phyloP scores from a whole-genome alignment of 2,329 filamentous ascomycete genomes.

The Coleophoma eucalyptorum region DNA sequence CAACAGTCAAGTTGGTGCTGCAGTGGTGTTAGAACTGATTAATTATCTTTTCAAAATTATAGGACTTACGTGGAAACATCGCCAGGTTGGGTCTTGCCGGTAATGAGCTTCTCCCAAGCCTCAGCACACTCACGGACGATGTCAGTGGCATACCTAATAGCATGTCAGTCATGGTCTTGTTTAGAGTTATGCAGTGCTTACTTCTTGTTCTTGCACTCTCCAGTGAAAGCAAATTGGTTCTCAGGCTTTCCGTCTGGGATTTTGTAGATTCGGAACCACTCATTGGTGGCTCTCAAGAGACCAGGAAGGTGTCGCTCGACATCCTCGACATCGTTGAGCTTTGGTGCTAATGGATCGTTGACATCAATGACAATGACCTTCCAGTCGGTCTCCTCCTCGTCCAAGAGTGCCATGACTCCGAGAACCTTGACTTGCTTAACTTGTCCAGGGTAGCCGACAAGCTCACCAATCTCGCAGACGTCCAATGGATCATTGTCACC shows the following conservation, averaged over 20 bases:
- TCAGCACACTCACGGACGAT: constrained; percentile 94
- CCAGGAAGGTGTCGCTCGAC: constrained; percentile 97
- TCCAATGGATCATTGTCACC: constrained; percentile 99
- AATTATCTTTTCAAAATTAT: not conserved
- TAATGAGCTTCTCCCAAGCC: constrained; percentile 95
- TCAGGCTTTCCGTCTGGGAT: constrained; percentile 99
- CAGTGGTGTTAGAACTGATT: constrained; percentile 24
- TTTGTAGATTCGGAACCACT: constrained; percentile 99
- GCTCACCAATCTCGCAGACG: constrained; percentile 98
- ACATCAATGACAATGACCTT: constrained; percentile 99
- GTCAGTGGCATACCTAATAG: constrained; percentile 83
- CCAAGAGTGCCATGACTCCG: constrained; percentile 97
- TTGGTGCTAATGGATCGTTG: constrained; percentile 92
- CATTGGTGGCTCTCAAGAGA: constrained; percentile 94
- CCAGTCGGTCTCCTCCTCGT: constrained; percentile 99
- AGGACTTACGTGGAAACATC: constrained; percentile 75
- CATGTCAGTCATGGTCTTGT: constrained; percentile 8
- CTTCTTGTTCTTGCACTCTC: constrained; percentile 99
- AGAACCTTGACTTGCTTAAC: constrained; percentile 99
- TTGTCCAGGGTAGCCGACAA: constrained; percentile 93
- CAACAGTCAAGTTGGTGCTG: constrained; percentile 77
- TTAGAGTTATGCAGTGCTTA: constrained; percentile 33
- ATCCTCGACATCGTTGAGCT: constrained; percentile 98
- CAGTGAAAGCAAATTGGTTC: constrained; percentile 99
- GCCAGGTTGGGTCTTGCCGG: constrained; percentile 77